phyloP scores from a whole-genome alignment of 2,329 filamentous ascomycete genomes.

The Pyrenophora seminiperda region DNA sequence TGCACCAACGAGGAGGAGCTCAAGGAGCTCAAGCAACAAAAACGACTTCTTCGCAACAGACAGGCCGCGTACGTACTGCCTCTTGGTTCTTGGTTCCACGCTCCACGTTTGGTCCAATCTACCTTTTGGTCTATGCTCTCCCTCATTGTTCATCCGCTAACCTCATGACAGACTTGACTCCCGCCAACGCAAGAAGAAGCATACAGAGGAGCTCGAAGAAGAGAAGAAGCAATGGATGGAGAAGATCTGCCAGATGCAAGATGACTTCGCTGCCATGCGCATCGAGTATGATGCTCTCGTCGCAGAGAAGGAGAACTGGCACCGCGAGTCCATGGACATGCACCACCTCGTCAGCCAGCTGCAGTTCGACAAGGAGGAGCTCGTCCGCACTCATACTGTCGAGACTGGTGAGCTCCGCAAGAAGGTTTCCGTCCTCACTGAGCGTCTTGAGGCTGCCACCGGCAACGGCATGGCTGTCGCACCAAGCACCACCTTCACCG shows the following conservation, averaged over 20 bases:
- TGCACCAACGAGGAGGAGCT: conserved; percentile 90
- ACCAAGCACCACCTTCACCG: conserved; percentile 67
- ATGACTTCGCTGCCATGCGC: conserved; percentile 72
- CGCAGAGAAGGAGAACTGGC: conserved; percentile 67
- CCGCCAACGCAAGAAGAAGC: conserved; percentile 95
- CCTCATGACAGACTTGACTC: conserved; percentile 76
- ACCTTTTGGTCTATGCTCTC: conserved; percentile 39
- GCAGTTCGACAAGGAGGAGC: conserved; percentile 86
- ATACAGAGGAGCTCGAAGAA: conserved; percentile 93
- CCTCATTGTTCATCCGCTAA: conserved; percentile 43
- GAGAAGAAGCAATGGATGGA: conserved; percentile 92
- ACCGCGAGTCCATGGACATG: conserved; percentile 74
- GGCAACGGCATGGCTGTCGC: conserved; percentile 53
- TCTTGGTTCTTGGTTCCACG: conserved; percentile 53
- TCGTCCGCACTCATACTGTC: conserved; percentile 84
- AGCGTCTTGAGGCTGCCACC: conserved; percentile 67
- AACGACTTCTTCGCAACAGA: conserved; percentile 89
- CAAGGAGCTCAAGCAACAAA: conserved; percentile 98
- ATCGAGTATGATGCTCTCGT: conserved; percentile 60
- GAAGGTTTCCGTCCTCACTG: conserved; percentile 82
- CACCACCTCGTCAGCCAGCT: conserved; percentile 76
- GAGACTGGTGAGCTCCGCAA: conserved; percentile 91
- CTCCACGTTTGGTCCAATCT: conserved; percentile 36
- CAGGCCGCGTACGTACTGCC: conserved; percentile 79
- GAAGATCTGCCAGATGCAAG: conserved; percentile 77